These are phyloP conservation scores for Schoenoplectus triqueter DNA, from an alignment of 202 grass and related monocot genomes.

Conservation along the genomic window DNA sequence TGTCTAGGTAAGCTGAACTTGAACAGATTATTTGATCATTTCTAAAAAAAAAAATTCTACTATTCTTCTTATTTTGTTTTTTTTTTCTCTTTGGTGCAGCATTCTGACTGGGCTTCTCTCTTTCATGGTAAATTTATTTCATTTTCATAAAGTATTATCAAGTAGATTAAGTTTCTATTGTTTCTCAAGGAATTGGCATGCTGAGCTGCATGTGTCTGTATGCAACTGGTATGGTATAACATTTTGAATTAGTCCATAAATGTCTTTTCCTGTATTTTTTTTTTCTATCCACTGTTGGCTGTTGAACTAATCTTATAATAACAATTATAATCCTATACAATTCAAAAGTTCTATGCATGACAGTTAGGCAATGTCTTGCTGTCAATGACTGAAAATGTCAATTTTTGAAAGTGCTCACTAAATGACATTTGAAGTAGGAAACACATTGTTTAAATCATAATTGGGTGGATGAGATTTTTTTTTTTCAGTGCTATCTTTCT, in stretches of 20 bases:
- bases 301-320: not conserved
- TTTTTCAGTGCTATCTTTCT: not conserved
- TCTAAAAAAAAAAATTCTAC: not conserved
- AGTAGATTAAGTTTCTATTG: not conserved
- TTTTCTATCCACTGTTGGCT: not conserved
- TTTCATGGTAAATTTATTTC: conserved; percentile 81
- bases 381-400: not conserved
- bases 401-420: not conserved
- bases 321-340: not conserved
- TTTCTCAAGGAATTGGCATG: not conserved
- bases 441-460: not conserved
- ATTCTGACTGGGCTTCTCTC: conserved; percentile 96
- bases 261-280: not conserved
- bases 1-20: conserved; percentile 68
- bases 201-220: not conserved
- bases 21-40: conserved; percentile 24
- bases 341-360: not conserved
- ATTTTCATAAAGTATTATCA: not conserved
- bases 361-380: not conserved
- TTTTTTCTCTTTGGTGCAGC: conserved; percentile 58
- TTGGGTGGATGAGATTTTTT: not conserved
- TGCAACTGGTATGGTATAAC: not conserved
- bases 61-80: conserved; percentile 43
- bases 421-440: not conserved
- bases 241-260: not conserved